These are phyloP conservation scores for Chytridium lagenaria DNA, from an alignment of 371 early-diverging fungal genomes.

Conservation along the genomic window DNA sequence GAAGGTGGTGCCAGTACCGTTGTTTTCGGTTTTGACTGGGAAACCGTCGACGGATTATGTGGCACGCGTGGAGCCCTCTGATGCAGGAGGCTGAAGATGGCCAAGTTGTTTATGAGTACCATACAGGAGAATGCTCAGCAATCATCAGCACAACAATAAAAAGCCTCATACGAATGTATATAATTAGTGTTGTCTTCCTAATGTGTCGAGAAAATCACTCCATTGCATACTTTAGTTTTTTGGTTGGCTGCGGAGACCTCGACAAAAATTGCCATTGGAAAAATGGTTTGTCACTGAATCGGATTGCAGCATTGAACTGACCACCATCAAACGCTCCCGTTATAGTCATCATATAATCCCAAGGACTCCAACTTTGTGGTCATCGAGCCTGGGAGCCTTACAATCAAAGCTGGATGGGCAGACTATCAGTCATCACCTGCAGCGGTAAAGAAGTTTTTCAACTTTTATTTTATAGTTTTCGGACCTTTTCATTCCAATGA, in stretches of 20 bases:
- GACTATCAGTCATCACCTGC: slow-evolving; percentile 74
- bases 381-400: slow-evolving; percentile 73
- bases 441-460: slow-evolving; percentile 50
- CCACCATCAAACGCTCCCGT: neutral
- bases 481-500: neutral
- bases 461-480: neutral
- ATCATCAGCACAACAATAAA: too few relatives aligned
- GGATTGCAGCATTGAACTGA: neutral
- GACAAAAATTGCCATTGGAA: too few relatives aligned
- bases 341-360: slow-evolving; percentile 3
- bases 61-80: slow-evolving; percentile 29
- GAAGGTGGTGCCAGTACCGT: slow-evolving; percentile 26
- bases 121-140: too few relatives aligned
- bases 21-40: slow-evolving; percentile 29
- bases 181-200: neutral
- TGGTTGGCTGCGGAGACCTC: too few relatives aligned
- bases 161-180: neutral
- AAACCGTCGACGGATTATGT: slow-evolving; percentile 27
- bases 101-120: neutral
- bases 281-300: neutral
- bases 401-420: slow-evolving; percentile 70
- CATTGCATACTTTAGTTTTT: too few relatives aligned
- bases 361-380: slow-evolving; percentile 66
- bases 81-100: slow-evolving; percentile 30
- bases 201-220: too few relatives aligned